Percentiles rank a stretch among this genome's conserved stretches.
phyloP scores from a whole-genome alignment of 83 land plant species.

The Thuja plicata region DNA sequence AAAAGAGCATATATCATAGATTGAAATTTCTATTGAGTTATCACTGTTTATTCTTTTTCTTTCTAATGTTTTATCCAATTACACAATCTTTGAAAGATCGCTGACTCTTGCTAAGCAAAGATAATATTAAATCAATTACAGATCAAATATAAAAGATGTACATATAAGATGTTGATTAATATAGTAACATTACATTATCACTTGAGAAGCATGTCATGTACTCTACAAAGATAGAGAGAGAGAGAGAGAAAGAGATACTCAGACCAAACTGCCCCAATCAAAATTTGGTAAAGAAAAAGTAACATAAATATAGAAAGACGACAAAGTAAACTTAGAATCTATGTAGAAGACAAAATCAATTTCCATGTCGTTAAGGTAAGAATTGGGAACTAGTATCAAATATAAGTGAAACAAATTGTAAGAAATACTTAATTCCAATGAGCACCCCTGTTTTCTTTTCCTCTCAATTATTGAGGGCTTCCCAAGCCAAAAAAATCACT shows the following conservation, averaged over 20 bases:
- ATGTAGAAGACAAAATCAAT: neutral
- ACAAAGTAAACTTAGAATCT: neutral
- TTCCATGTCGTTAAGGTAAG: neutral
- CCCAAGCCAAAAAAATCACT: neutral
- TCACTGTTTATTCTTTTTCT: neutral
- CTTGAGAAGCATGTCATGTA: neutral
- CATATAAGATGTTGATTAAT: neutral
- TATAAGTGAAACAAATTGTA: neutral
- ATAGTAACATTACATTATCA: neutral
- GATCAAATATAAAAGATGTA: neutral
- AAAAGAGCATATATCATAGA: neutral
- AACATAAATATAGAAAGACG: no score
- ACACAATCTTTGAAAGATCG: neutral
- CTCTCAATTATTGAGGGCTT: neutral
- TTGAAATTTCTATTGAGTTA: neutral
- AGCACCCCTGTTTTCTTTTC: neutral
- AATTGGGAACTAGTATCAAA: neutral
- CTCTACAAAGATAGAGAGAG: neutral
- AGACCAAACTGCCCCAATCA: neutral
- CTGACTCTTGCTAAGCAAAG: neutral
- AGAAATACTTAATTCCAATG: neutral
- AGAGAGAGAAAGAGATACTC: neutral
- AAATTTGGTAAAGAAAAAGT: neutral
- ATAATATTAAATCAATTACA: neutral
- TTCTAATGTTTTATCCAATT: neutral